These are phyloP conservation scores for Wickerhamomyces hampshirensis DNA, from an alignment of 805 yeast species.

Conservation along the genomic window DNA sequence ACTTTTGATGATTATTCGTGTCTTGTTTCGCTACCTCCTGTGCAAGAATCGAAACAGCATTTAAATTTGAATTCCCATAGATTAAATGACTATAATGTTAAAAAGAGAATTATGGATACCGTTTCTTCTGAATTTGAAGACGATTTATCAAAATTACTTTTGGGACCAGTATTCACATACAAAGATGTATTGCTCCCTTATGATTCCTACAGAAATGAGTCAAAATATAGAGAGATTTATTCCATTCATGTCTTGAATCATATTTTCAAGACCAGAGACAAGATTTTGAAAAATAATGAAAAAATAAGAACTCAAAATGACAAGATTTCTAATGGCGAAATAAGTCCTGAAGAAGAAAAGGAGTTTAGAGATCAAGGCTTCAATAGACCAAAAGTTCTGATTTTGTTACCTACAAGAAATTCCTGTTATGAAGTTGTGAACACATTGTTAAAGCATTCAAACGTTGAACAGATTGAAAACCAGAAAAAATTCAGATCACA, in stretches of 20 bases:
- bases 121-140: constrained; percentile 28
- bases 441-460: constrained; percentile 55
- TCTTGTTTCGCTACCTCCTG: constrained; percentile 24
- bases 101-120: constrained; percentile 35
- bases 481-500: constrained; percentile 68
- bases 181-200: constrained; percentile 65
- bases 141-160: constrained; percentile 44
- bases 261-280: constrained; percentile 78
- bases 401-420: constrained; percentile 80
- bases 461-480: constrained; percentile 75
- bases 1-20: constrained; percentile 16
- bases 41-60: constrained; percentile 13
- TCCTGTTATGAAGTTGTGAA: constrained; percentile 66
- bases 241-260: constrained; percentile 76
- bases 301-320: constrained; percentile 43
- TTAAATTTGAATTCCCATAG: constrained; percentile 16
- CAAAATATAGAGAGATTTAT: constrained; percentile 57
- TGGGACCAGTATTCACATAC: constrained; percentile 67
- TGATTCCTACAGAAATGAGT: constrained; percentile 42
- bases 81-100: constrained; percentile 38
- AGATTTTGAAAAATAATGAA: constrained; percentile 72
- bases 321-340: constrained; percentile 27
- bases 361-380: constrained; percentile 92
- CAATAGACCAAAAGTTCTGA: constrained; percentile 84
- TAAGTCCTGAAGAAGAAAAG: constrained; percentile 41